These are phyloP conservation scores for Avena atlantica DNA, from an alignment of 176 grass and related monocot species.

Conservation along the genomic window DNA sequence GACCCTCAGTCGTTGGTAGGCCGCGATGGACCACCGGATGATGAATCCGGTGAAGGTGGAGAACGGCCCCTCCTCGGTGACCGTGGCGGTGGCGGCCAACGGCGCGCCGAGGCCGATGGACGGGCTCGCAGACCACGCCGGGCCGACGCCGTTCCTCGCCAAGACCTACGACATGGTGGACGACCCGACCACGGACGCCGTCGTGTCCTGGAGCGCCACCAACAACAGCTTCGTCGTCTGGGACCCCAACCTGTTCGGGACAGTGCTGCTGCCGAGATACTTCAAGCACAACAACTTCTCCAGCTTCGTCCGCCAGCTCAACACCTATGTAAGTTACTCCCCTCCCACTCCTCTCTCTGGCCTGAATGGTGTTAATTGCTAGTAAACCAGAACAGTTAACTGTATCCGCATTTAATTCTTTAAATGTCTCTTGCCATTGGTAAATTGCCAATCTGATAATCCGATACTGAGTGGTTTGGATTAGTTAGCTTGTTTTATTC, in stretches of 20 bases:
- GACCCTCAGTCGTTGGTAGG: neutral
- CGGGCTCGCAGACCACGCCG: constrained; percentile 62
- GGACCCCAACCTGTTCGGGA: constrained; percentile 83
- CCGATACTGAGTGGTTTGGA: neutral
- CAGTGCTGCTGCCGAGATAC: constrained; percentile 68
- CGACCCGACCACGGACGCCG: constrained; percentile 61
- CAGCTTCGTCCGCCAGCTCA: constrained; percentile 96
- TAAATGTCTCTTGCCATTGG: neutral
- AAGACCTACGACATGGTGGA: constrained; percentile 94
- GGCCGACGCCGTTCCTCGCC: constrained; percentile 79
- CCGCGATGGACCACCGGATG: constrained; percentile 51
- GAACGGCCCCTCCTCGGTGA: neutral
- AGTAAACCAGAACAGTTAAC: neutral
- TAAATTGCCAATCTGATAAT: no score
- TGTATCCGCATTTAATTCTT: neutral
- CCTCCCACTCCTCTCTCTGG: neutral
- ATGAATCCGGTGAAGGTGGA: constrained; percentile 76
- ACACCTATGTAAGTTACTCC: constrained; percentile 79
- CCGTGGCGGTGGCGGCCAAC: neutral
- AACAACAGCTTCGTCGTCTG: constrained; percentile 90
- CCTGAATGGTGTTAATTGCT: neutral
- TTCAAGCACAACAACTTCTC: constrained; percentile 99
- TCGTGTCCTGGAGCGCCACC: constrained; percentile 73
- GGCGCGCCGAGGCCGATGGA: constrained; percentile 67
- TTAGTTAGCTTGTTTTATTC: neutral